Evolutionary conservation across 495 filamentous ascomycete species (phyloP), one percentile per base, ranked within the genome.

Genomic region (Aspergillus carlsbadensis): DNA sequence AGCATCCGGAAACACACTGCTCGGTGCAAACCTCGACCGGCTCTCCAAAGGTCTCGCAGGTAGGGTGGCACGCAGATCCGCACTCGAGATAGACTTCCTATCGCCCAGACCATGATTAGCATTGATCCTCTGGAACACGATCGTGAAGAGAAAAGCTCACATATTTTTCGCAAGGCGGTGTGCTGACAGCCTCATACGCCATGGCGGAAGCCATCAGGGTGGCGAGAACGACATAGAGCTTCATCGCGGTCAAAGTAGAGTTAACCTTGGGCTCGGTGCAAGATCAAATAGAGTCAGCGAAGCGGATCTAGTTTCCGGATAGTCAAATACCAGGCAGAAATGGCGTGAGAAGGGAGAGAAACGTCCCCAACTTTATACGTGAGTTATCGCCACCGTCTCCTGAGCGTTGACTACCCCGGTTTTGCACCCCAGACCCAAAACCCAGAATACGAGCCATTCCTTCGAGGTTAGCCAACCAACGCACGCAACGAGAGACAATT

Each of bases 361-460:
- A 4, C 8, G 4, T 29, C 26, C 8, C 26, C 26, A 29, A 8
- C 26, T 29, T 29, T 29, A 29, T 29, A 29, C 26, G 4, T 29
- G 26, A 8, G 26, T 29, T 8, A 8, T 29, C 26, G 8, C 8
- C 26, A 29, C 8, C 64, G 26, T 68, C 64, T 21, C 69, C 18
- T 65, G 70, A 20, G 69, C 72, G 36, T 70, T 77, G 7, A 64
- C 57, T 54, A 29, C 26, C 26, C 26, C 26, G 26, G 26, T 29
- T 29, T 8, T 29, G 26, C 26, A 29, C 26, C 26, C 26, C 26
- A 29, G 26, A 29, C 26, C 3, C 26, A 29, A 29, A 29, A 29
- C 26, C 26, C 26, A 4, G 26, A 29, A 29, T 29, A 29, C 26
- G 26, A 29, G 26, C 26, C 26, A 29, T 8, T 4, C 26, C 26